Conservation (phyloP, 169 alveolate genomes). For the Eimeria tenella region DNA sequence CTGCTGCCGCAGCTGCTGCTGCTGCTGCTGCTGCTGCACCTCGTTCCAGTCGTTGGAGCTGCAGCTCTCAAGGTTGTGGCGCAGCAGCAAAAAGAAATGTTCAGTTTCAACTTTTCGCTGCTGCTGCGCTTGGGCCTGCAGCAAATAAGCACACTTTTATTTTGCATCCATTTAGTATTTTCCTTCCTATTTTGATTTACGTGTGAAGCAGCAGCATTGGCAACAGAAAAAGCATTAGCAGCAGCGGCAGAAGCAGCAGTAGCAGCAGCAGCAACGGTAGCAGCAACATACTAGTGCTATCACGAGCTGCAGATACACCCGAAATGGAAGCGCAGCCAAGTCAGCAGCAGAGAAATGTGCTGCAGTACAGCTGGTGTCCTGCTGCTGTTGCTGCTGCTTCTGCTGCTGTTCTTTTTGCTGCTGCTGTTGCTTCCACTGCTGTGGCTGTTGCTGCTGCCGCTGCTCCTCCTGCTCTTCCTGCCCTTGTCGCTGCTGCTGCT, state of each 20-base stretch:
- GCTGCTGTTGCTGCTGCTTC: not conserved
- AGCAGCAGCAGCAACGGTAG: constrained; percentile 13
- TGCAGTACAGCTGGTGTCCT: not conserved
- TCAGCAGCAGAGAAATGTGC: not conserved
- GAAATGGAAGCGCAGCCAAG: constrained; percentile 2
- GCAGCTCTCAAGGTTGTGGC: not conserved
- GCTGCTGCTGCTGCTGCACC: constrained; percentile 43
- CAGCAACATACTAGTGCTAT: constrained; percentile 3
- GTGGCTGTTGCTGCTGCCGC: no score
- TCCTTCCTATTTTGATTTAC: not conserved
- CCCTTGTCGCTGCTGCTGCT: no score
- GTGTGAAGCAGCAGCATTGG: constrained; percentile 10
- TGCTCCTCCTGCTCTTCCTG: no score
- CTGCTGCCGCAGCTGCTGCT: not conserved
- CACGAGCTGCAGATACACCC: constrained; percentile 48
- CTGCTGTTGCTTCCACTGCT: constrained; percentile 12
- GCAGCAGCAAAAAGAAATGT: not conserved
- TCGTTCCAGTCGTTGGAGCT: constrained; percentile 1
- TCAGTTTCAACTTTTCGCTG: not conserved
- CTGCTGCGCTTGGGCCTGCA: not conserved
- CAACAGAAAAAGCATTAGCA: not conserved
- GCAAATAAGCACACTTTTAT: no score
- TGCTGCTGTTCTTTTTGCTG: not conserved
- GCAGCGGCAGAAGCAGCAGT: not conserved
- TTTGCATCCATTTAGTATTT: not conserved